Base-by-base conservation (phyloP, 1,284 basidiomycete genomes). In the Stereum hirsutum region DNA sequence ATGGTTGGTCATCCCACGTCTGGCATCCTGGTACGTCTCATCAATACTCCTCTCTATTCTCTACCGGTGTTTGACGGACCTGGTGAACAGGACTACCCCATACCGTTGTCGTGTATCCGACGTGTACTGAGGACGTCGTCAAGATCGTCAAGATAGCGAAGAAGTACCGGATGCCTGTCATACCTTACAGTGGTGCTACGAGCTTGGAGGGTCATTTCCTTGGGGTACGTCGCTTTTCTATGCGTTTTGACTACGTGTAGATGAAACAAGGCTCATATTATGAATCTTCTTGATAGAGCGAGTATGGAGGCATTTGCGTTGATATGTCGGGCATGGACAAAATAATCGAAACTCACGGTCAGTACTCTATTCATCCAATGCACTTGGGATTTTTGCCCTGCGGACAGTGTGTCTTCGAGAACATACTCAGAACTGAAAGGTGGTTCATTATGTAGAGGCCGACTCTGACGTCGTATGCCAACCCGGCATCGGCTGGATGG, bases 311-410 rank as follows among this genome's bases (percentile, higher is more conserved):
- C 5, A 89, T 95, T 46, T 90, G 86, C 47, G 66, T 96, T 17
- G 92, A 97, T 61, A 67, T 96, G 62, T 78, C 77, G 1, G 63
- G 65, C 7, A 96, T 98, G 93, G 77, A 93, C 60, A 73, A 77
- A 48, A 86, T 97, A 42, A 54, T 95, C 12, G 71, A 74, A 45
- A 79, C 92, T 42, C 75, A 90, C 54, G 79, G 85, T 82, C 49
- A 31, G 66, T 57, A 4, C 35, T 7, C 27, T 21, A 15, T 12
- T 45, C 25, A n/a, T n/a, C n/a, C n/a, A n/a, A n/a, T n/a, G n/a
- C 37, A 10, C 19, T 19, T 11, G 24, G 15, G 23, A 33, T 25
- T 21, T 19, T 38, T 39, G 32, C 28, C 10, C 28, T 30, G 28
- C n/a, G n/a, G 28, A 10, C n/a, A 30, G n/a, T 30, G 8, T 8